Base-by-base conservation (phyloP, 495 filamentous ascomycete genomes). In the Annulohypoxylon bovei region DNA sequence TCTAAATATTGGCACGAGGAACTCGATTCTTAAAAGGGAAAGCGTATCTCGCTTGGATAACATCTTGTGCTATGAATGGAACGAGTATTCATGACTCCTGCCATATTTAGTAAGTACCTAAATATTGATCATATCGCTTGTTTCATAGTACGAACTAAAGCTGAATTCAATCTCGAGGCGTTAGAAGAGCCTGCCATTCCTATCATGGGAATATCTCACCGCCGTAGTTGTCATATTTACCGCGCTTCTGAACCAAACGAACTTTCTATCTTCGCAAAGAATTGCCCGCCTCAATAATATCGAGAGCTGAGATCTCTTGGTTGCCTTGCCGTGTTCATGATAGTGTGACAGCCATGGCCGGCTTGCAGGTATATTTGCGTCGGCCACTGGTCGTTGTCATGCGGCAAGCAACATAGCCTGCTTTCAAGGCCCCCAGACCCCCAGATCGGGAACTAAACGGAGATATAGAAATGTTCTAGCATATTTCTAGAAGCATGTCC, bases 51-150 rank as follows among this genome's bases (percentile, higher is more conserved):
- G 25, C 54, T 52, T 53, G 39, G 25, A 53, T 11, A 35, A 37
- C 4, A 35, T 57, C 33, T 12, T 30, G 37, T 47, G 53, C 27
- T 63, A 25, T 39, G 44, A 46, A 63, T 55, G 58, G 39, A 46
- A 58, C 22, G 42, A 30, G n/a, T 46, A 40, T 46, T 16, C 37
- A 0, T 42, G 6, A 25, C 37, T 47, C 28, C 30, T 20, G 28
- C 58, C 58, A 59, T 54, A 67, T 59, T 71, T 71, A 67, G 62
- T 23, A 63, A 58, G 42, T 33, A 25, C 22, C 28, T n/a, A 42
- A 33, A 12, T 63, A 33, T 37, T 65, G 56, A 49, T 33, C n/a
- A 49, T 63, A 42, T 23, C 23, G 47, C 20, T 27, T 57, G 9
- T 22, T 49, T 35, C 27, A 23, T 39, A 57, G 49, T 50, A 42